Base-by-base conservation (phyloP, 768 basidiomycete species). In the Calvatia gigantea region DNA sequence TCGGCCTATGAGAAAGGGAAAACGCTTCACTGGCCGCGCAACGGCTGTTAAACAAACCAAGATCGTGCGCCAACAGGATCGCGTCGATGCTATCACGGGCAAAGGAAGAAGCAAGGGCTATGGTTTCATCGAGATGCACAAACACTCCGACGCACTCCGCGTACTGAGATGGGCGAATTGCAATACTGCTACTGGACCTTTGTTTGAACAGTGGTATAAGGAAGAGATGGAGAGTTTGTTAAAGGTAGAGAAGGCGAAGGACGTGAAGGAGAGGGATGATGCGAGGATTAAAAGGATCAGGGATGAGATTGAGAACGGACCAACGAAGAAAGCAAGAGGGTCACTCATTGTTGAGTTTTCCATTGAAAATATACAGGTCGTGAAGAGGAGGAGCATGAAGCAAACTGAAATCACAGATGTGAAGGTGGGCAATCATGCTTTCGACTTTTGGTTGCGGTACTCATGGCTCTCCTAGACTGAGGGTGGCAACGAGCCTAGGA, bases 101-200 rank as follows among this genome's bases (percentile, higher is more conserved):
- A 89, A 91, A 63, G 92, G 92, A 1, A 81, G 87, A 51, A 91
- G 89, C 64, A 93, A 90, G 67, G 96, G 97, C 1, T 99, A 98
- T 64, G 97, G 96, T 8, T 98, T 99, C 73, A 65, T 98, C 29
- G 96, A 98, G 74, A 82, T 97, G 81, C 74, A 84, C 45, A 81
- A 75, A 25, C 97, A 99, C 62, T 84, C 87, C 4, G 93, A 98
- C 67, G 94, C 96, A 5, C 74, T 99, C 21, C 87, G 91, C 23
- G 87, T 98, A 4, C 72, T 98, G 42, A 81, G 97, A 31, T 98
- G 92, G 92, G 88, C 91, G 25, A 99, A 98, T 73, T 94, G 93
- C 66, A 95, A 97, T 66, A 70, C 81, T 0, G 81, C 77, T 3
- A 79, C 89, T 0, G 80, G 76, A 1, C 61, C 67, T 4, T 71